Base-by-base conservation (phyloP, 2,329 filamentous ascomycete genomes). In the Epichloe typhina region DNA sequence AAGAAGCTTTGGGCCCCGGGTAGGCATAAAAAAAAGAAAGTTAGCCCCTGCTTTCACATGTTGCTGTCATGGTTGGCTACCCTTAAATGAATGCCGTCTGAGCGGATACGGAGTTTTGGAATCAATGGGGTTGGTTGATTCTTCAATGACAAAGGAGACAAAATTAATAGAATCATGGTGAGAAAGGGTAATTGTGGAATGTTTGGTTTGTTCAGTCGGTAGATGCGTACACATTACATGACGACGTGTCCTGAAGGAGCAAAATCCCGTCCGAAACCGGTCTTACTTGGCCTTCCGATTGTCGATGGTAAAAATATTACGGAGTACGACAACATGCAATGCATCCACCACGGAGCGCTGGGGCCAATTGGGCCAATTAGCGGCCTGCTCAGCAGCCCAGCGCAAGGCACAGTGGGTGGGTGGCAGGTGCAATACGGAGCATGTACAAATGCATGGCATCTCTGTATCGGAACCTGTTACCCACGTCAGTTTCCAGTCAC, bases 101-200 rank as follows among this genome's bases (percentile, higher is more conserved):
- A 43, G 45, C 33, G 50, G 45, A 39, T 55, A 49, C 38, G 60
- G 60, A 61, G 60, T 62, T 62, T 40, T 50, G 56, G 57, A 58
- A 52, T 55, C 49, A 50, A 49, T 43, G 46, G n/a, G 41, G 41
- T 17, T 33, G 41, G 41, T 17, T 33, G 41, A 15, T 31, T 44
- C 41, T 12, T 46, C 49, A 47, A 43, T 47, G 35, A 47, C 56
- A 47, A 44, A 44, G 1, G n/a, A 44, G 56, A 57, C 53, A 44
- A 26, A 6, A 21, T 39, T 11, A 2, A 39, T 45, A 50, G 42
- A 33, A 39, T 13, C 17, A 6, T 23, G 40, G 44, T 44, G 39
- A 23, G 19, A 39, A 13, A 2, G 13, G 19, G 26, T 31, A 3
- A 9, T 31, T 31, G 4, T 31, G 26, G 8, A 31, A 31, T 9